These are phyloP conservation scores for Phoma sp. DNA, from an alignment of 2,329 filamentous ascomycete genomes.

Conservation along the genomic window DNA sequence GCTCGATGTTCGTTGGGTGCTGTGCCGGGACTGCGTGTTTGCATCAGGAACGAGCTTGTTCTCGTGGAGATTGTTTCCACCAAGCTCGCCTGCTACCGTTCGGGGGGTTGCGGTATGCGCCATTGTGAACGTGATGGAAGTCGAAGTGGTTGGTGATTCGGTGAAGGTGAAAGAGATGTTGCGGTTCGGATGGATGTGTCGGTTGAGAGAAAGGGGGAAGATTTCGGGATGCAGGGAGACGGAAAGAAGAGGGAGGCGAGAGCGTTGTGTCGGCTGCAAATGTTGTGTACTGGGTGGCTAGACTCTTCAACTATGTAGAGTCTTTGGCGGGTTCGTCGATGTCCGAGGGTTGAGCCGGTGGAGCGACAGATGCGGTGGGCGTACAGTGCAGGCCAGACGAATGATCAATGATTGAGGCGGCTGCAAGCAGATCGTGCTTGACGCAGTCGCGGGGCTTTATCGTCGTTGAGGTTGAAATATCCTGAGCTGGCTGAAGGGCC, in stretches of 20 bases:
- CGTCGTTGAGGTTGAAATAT: constrained; percentile 63
- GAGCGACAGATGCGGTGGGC: constrained; percentile 42
- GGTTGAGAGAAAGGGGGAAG: not conserved
- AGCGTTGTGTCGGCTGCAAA: constrained; percentile 33
- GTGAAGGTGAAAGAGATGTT: not conserved
- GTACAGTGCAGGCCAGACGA: constrained; percentile 42
- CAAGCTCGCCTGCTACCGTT: constrained; percentile 35
- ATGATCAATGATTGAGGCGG: constrained; percentile 38
- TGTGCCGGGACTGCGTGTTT: constrained; percentile 27
- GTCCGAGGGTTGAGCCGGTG: constrained; percentile 36
- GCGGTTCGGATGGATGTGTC: not conserved
- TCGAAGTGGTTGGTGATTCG: not conserved
- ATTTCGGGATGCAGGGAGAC: not conserved
- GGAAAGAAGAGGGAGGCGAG: constrained; percentile 13
- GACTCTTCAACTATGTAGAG: constrained; percentile 47
- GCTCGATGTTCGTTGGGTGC: constrained; percentile 28
- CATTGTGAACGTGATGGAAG: constrained; percentile 23
- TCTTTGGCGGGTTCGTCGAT: constrained; percentile 41
- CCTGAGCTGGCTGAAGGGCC: constrained; percentile 81
- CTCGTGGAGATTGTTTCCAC: constrained; percentile 39
- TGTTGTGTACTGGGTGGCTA: constrained; percentile 43
- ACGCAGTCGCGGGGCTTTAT: constrained; percentile 47
- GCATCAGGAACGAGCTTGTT: constrained; percentile 37
- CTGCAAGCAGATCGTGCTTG: constrained; percentile 42
- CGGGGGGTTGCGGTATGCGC: constrained; percentile 33